Percentiles rank a stretch among this genome's conserved stretches.
These are phyloP conservation scores for Dothideomycetes sp. DNA, from an alignment of 2,329 filamentous ascomycete species.

Conservation along the genomic window DNA sequence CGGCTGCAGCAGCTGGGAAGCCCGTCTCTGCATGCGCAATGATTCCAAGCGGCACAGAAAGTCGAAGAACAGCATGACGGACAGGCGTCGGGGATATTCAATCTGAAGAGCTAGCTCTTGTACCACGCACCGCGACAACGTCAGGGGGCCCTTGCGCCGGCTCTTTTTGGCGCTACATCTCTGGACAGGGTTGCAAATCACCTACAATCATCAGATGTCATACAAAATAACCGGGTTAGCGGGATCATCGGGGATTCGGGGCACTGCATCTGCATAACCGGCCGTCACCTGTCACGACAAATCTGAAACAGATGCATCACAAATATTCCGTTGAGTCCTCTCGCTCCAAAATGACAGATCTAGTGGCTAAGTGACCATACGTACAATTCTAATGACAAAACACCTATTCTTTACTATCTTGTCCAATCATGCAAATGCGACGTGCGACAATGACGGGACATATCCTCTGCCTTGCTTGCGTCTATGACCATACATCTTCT, in stretches of 20 bases:
- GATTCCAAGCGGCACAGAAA: constrained; percentile 9
- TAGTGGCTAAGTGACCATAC: no score
- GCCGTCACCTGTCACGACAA: constrained; percentile 10
- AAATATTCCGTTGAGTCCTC: constrained; percentile 8
- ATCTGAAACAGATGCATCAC: constrained; percentile 9
- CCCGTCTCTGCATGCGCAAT: constrained; percentile 10
- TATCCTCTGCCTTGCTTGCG: not conserved
- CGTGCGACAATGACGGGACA: constrained; percentile 2
- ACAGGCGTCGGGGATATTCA: not conserved
- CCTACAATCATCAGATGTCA: no score
- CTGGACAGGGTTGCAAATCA: no score
- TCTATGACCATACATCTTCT: constrained; percentile 61
- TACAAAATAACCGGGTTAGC: constrained; percentile 11
- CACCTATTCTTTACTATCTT: constrained; percentile 12
- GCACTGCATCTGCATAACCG: constrained; percentile 12
- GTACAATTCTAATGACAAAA: no score
- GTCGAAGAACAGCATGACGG: constrained; percentile 3
- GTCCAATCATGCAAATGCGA: constrained; percentile 9
- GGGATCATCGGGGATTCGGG: constrained; percentile 6
- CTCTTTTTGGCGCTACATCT: not conserved
- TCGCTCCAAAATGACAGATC: not conserved
- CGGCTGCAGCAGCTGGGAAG: constrained; percentile 10
- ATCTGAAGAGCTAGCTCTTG: not conserved
- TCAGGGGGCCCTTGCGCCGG: constrained; percentile 6
- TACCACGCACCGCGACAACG: constrained; percentile 3